Evolutionary conservation across 345 rosid genomes (phyloP).

Genomic region (Alliaria petiolata): DNA sequence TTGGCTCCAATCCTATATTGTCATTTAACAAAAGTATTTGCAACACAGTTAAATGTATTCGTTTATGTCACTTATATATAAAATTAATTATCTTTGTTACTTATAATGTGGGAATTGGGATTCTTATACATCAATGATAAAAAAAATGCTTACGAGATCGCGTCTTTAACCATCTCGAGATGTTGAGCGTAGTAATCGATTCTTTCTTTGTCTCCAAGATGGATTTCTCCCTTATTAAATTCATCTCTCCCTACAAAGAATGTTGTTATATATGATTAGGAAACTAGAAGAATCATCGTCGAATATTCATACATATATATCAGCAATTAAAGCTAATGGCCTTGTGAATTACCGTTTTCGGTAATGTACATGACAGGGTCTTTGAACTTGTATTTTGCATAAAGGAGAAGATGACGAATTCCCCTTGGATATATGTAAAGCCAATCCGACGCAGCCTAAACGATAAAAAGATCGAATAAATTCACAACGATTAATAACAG

Average conservation of each 20-base stretch:
- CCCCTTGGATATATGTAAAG: slow-evolving; percentile 57
- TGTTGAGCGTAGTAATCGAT: slow-evolving; percentile 33
- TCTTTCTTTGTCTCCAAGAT: slow-evolving; percentile 27
- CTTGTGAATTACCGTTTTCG: slow-evolving; percentile 48
- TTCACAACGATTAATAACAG: background rate
- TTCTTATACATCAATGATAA: background rate
- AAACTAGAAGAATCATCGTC: background rate
- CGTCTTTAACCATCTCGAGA: slow-evolving; percentile 30
- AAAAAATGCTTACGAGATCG: slow-evolving; percentile 35
- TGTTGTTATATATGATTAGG: background rate
- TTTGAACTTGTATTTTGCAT: slow-evolving; percentile 44
- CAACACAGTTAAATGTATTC: background rate
- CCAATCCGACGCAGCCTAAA: slow-evolving; percentile 52
- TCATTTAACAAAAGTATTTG: background rate
- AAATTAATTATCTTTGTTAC: background rate
- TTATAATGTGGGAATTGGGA: background rate
- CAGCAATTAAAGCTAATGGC: background rate
- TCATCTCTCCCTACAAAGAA: slow-evolving; percentile 33
- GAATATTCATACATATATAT: background rate
- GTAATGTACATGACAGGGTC: slow-evolving; percentile 48
- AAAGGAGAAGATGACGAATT: slow-evolving; percentile 37
- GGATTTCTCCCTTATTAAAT: background rate
- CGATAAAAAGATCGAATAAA: background rate
- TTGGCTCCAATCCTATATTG: slow-evolving; percentile 36
- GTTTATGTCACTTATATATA: background rate